Percentiles rank a stretch among this genome's conserved stretches.
These are phyloP conservation scores for Avena insularis DNA, from an alignment of 176 grass and related monocot genomes.

Conservation along the genomic window DNA sequence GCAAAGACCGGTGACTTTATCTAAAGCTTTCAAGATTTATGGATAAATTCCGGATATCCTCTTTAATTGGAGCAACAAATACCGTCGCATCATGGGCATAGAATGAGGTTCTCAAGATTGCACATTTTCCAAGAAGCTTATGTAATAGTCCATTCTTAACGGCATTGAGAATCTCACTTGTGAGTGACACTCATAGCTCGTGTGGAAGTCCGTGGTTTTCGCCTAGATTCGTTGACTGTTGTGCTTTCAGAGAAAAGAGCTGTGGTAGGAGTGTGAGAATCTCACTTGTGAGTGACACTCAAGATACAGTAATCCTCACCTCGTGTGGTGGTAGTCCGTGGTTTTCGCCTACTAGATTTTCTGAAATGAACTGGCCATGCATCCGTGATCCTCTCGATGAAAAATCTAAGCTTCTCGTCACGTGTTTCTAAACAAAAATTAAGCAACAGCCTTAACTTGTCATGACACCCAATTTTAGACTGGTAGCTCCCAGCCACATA, in stretches of 20 bases:
- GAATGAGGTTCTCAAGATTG: too few relatives aligned
- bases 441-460: constrained; percentile 8
- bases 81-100: too few relatives aligned
- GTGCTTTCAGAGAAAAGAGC: neutral
- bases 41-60: too few relatives aligned
- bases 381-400: neutral
- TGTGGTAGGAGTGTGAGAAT: neutral
- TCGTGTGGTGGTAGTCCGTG: neutral
- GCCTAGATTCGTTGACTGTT: neutral
- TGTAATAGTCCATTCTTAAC: too few relatives aligned
- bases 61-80: too few relatives aligned
- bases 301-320: neutral
- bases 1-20: too few relatives aligned
- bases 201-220: too few relatives aligned
- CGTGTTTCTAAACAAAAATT: constrained; percentile 8
- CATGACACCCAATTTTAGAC: constrained; percentile 39
- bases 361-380: neutral
- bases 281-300: neutral
- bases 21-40: too few relatives aligned
- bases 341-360: neutral
- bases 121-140: too few relatives aligned
- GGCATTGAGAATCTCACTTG: too few relatives aligned
- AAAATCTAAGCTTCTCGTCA: neutral
- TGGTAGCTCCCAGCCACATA: constrained; percentile 15
- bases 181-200: too few relatives aligned